phyloP scores from a whole-genome alignment of 148 eudicot species.

The Rhododendron williamsianum region DNA sequence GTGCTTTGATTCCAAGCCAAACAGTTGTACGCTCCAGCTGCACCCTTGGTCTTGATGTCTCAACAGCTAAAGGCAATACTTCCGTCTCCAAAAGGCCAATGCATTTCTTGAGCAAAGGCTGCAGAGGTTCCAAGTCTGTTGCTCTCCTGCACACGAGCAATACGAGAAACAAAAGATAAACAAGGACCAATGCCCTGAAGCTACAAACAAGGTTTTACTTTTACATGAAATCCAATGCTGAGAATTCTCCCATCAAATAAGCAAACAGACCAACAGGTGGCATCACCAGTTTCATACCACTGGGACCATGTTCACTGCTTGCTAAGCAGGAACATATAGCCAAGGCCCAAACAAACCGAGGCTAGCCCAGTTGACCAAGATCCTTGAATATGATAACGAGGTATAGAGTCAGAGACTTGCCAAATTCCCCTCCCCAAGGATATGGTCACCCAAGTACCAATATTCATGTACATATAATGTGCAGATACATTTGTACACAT shows the following conservation, averaged over 20 bases:
- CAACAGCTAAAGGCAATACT: constrained; percentile 31
- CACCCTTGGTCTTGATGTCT: constrained; percentile 68
- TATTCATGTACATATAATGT: not conserved
- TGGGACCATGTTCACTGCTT: not conserved
- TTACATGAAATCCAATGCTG: not conserved
- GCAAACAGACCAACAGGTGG: not conserved
- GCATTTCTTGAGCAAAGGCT: constrained; percentile 78
- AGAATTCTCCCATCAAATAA: not conserved
- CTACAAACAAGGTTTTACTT: not conserved
- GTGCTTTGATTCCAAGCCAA: constrained; percentile 96
- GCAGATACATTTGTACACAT: not conserved
- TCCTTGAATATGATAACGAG: not conserved
- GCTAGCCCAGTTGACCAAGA: not conserved
- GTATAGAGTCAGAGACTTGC: not conserved
- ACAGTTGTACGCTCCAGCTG: constrained; percentile 71
- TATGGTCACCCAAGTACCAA: not conserved
- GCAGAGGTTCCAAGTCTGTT: constrained; percentile 76
- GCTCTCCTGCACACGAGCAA: constrained; percentile 43
- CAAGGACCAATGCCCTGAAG: not conserved
- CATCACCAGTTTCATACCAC: not conserved
- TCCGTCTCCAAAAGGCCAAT: constrained; percentile 72
- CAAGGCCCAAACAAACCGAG: not conserved
- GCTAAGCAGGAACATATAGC: not conserved
- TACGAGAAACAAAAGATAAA: constrained; percentile 6
- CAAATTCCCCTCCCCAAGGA: not conserved